Evolutionary conservation across 1,139 yeast species (phyloP).

Genomic region (Komagataea norvegica): DNA sequence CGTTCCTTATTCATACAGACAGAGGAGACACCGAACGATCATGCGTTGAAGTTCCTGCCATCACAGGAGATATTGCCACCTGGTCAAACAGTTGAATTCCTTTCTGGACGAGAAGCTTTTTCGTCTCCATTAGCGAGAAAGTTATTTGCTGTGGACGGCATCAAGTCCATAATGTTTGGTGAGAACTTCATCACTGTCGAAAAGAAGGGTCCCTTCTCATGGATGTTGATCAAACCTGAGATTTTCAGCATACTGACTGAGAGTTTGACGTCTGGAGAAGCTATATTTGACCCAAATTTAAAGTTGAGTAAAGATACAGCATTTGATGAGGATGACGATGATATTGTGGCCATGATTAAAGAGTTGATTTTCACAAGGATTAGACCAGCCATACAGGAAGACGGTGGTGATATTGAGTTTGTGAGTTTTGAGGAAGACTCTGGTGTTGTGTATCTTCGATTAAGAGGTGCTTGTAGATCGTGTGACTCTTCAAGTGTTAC

Average conservation of each 20-base stretch:
- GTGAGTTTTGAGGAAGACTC: constrained; percentile 56
- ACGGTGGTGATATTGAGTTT: constrained; percentile 80
- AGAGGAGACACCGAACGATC: constrained; percentile 80
- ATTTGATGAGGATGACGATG: constrained; percentile 39
- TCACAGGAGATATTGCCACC: constrained; percentile 52
- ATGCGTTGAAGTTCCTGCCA: constrained; percentile 88
- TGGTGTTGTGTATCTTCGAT: constrained; percentile 61
- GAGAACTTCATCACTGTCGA: constrained; percentile 82
- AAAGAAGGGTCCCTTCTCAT: constrained; percentile 50
- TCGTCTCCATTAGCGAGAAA: constrained; percentile 80
- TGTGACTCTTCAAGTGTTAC: constrained; percentile 76
- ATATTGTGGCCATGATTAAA: constrained; percentile 81
- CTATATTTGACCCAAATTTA: constrained; percentile 41
- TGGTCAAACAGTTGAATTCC: constrained; percentile 51
- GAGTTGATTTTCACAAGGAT: constrained; percentile 91
- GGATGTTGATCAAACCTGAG: constrained; percentile 86
- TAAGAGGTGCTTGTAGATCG: constrained; percentile 77
- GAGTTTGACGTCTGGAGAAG: constrained; percentile 71
- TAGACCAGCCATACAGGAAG: constrained; percentile 89
- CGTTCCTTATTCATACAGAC: constrained; percentile 43
- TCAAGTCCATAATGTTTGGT: constrained; percentile 85
- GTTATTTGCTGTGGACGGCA: constrained; percentile 80
- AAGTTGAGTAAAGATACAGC: constrained; percentile 27
- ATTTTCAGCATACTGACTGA: constrained; percentile 83
- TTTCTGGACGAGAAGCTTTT: constrained; percentile 65